Evolutionary conservation across 148 eudicot species (phyloP).

Genomic region (Spergularia marina): DNA sequence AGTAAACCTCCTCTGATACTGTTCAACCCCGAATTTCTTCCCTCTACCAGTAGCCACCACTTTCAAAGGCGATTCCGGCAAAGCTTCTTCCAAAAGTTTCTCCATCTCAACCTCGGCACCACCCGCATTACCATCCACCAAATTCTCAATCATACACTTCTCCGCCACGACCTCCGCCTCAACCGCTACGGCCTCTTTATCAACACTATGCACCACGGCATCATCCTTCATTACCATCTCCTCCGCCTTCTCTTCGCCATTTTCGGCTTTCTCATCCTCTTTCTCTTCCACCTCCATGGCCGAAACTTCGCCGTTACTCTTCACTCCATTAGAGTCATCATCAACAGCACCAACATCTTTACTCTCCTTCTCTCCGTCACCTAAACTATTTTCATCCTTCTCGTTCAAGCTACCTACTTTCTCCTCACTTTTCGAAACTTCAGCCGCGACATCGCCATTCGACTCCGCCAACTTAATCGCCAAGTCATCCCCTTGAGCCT

Average conservation of each 20-base stretch:
- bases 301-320: not conserved
- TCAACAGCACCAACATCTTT: constrained; percentile 7
- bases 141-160: too few species aligned
- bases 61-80: not conserved
- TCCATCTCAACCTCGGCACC: constrained; percentile 4
- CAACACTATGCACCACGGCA: not conserved
- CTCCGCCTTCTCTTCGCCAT: not conserved
- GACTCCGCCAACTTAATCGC: not conserved
- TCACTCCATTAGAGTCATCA: not conserved
- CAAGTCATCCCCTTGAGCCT: not conserved
- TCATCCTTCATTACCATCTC: not conserved
- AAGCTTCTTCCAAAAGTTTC: not conserved
- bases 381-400: not conserved
- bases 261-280: constrained; percentile 8
- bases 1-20: constrained; percentile 42
- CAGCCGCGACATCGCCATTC: not conserved
- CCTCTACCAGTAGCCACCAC: constrained; percentile 14
- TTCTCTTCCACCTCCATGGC: constrained; percentile 7
- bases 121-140: too few species aligned
- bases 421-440: not conserved
- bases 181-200: not conserved
- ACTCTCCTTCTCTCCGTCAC: constrained; percentile 3
- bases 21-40: constrained; percentile 12
- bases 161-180: not conserved
- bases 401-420: not conserved